Evolutionary conservation across 768 basidiomycete genomes (phyloP).

Genomic region (Amanita exitialis): DNA sequence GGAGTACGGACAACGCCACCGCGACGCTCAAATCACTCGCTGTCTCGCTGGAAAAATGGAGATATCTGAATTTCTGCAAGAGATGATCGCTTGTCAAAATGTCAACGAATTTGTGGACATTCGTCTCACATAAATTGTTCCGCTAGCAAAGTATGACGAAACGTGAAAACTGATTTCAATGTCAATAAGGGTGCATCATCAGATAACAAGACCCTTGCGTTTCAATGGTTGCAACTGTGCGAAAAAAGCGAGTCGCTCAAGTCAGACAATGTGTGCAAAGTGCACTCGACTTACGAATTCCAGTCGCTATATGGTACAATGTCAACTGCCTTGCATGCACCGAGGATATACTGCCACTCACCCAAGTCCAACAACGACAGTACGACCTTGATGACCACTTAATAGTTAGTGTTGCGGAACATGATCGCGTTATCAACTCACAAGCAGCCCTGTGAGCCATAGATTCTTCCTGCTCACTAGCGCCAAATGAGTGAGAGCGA

Average conservation of each 20-base stretch:
- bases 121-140: constrained; percentile 25
- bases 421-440: constrained; percentile 17
- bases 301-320: constrained; percentile 19
- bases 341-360: constrained; percentile 15
- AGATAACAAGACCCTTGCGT: constrained; percentile 23
- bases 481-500: background rate
- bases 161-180: constrained; percentile 25
- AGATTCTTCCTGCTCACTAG: constrained; percentile 37
- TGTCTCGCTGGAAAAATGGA: constrained; percentile 20
- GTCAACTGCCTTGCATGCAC: background rate
- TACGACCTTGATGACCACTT: constrained; percentile 15
- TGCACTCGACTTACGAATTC: constrained; percentile 21
- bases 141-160: constrained; percentile 24
- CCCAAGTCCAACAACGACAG: constrained; percentile 36
- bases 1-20: constrained; percentile 36
- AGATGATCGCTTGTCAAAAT: background rate
- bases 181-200: background rate
- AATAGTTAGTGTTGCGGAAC: background rate
- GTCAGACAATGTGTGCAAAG: background rate
- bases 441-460: constrained; percentile 32
- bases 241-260: background rate
- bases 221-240: constrained; percentile 40
- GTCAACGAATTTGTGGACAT: background rate
- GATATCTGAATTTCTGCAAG: too few relatives aligned
- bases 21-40: constrained; percentile 42